phyloP scores from a whole-genome alignment of 1,139 yeast species.

The Scheffersomyces insectosa region DNA sequence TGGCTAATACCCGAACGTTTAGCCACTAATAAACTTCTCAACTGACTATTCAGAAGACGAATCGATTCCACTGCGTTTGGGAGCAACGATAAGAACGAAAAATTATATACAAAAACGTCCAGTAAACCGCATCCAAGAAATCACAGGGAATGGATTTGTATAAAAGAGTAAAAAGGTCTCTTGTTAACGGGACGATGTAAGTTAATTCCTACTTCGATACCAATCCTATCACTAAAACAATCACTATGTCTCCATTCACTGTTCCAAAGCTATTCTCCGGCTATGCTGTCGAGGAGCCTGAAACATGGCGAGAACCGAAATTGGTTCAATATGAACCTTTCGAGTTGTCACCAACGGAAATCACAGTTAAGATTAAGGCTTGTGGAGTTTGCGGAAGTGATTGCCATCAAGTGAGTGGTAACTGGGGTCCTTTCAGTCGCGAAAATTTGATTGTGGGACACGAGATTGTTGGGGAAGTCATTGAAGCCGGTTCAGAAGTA shows the following conservation, averaged over 20 bases:
- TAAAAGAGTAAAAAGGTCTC: too few relatives aligned
- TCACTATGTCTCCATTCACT: neutral
- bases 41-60: too few relatives aligned
- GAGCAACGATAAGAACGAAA: too few relatives aligned
- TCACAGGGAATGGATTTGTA: too few relatives aligned
- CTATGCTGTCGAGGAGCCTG: slow-evolving; percentile 28
- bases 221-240: neutral
- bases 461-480: slow-evolving; percentile 48
- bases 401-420: slow-evolving; percentile 41
- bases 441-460: slow-evolving; percentile 45
- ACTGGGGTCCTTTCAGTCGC: slow-evolving; percentile 33
- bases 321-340: slow-evolving; percentile 29
- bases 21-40: too few relatives aligned
- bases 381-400: slow-evolving; percentile 48
- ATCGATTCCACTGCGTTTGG: too few relatives aligned
- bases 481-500: slow-evolving; percentile 41
- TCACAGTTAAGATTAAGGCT: slow-evolving; percentile 33
- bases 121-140: too few relatives aligned
- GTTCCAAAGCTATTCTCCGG: slow-evolving; percentile 35
- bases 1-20: too few relatives aligned
- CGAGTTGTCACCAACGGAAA: slow-evolving; percentile 29
- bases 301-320: slow-evolving; percentile 36
- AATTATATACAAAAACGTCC: too few relatives aligned
- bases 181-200: neutral
- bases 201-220: neutral